Evolutionary conservation across 345 rosid genomes (phyloP), one percentile per base, ranked within the genome.

Genomic region (Lepidium africanum): DNA sequence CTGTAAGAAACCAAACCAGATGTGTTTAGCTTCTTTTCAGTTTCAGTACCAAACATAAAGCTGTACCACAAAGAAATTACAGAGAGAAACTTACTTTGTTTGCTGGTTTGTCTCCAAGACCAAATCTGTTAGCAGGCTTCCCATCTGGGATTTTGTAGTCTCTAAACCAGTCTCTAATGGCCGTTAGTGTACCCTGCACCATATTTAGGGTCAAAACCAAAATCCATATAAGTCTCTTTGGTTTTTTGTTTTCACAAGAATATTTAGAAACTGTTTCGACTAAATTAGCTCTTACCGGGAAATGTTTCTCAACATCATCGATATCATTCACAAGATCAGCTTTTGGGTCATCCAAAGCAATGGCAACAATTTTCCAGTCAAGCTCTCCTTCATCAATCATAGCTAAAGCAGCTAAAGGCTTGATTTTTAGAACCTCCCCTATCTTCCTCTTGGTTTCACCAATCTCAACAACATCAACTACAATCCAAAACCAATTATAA

Each of bases 301-400:
- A 95, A 81, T 95, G 96, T 70, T 89, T 84, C 81, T 95, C 94
- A 10, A 86, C 96, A 67, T 89, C 96, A 56, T 85, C 92, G 50
- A 85, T 83, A 73, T 95, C 96, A 77, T 91, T 84, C 54, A 91
- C 90, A 71, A 89, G 91, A 73, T 93, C 80, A 80, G 99, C 97
- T 73, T 81, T 87, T 58, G 97, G 93, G 67, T 94, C 99, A 80
- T 89, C 97, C 80, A 94, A 49, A 30, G 99, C 89, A 73, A 91
- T 86, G 27, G 90, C 90, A 68, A 95, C 91, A 54, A 95, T 86
- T 79, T 95, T 95, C 99, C 97, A 95, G 82, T 91, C 96, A 59
- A 95, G 89, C 71, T 95, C 97, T 58, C 99, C 99, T 74, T 95
- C 99, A 73, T 95, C 99, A 75, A 89, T 83, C 99, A 95, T 95